phyloP scores from a whole-genome alignment of 2,329 filamentous ascomycete genomes.

The Fusarium fracticaudum region DNA sequence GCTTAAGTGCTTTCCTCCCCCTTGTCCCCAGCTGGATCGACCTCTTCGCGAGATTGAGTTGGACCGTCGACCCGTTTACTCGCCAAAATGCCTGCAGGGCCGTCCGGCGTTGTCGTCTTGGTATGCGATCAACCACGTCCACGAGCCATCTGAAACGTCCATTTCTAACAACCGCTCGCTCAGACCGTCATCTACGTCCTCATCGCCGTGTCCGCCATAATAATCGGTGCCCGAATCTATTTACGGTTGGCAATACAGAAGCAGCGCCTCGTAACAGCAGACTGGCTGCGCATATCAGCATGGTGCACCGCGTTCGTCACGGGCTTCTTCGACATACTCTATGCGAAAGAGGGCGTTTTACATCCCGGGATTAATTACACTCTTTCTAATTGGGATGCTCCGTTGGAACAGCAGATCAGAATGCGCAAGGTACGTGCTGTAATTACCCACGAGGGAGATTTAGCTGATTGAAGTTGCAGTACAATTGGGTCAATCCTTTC shows the following conservation, averaged over 20 bases:
- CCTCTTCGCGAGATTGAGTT: background rate
- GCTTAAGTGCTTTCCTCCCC: background rate
- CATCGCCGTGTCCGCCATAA: background rate
- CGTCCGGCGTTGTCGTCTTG: slow-evolving; percentile 5
- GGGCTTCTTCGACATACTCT: slow-evolving; percentile 1
- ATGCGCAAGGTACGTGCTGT: background rate
- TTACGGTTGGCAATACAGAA: slow-evolving; percentile 17
- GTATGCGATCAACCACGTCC: background rate
- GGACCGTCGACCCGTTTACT: accelerated
- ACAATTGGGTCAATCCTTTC: slow-evolving; percentile 1
- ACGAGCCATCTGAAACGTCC: accelerated
- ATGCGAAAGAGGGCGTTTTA: background rate
- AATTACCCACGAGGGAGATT: accelerated
- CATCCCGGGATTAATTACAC: slow-evolving; percentile 5
- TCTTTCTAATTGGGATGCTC: slow-evolving; percentile 4
- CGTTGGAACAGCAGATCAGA: background rate
- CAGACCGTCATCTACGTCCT: background rate
- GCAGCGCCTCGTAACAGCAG: slow-evolving; percentile 3
- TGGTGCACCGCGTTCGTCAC: slow-evolving; percentile 2
- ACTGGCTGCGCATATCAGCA: slow-evolving; percentile 14
- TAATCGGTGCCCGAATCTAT: slow-evolving; percentile 20
- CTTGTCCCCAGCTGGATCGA: too few species aligned
- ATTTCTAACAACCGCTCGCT: accelerated
- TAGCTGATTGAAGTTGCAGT: background rate
- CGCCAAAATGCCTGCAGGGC: background rate